phyloP scores from a whole-genome alignment of 176 grass and related monocot genomes.

The Hordeum vulgare region MorexV3_pseudomolecules_assembly NC_058524.1:28741140-28741639 shows the following conservation, averaged over 20 bases:
- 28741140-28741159: slow-evolving; percentile 96
- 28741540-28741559: too few relatives aligned
- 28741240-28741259: slow-evolving; percentile 89
- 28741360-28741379: slow-evolving; percentile 94
- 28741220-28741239: slow-evolving; percentile 89
- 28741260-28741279: slow-evolving; percentile 54
- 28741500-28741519: too few relatives aligned
- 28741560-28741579: too few relatives aligned
- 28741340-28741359: slow-evolving; percentile 16
- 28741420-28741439: neutral
- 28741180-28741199: slow-evolving; percentile 90
- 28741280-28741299: neutral
- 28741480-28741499: slow-evolving; percentile 47
- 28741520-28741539: too few relatives aligned
- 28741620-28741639: too few relatives aligned
- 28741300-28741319: neutral
- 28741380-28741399: slow-evolving; percentile 44
- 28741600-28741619: too few relatives aligned
- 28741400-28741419: slow-evolving; percentile 33
- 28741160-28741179: slow-evolving; percentile 71
- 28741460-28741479: neutral
- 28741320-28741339: neutral
- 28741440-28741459: neutral
- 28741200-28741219: slow-evolving; percentile 89
- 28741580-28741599: too few relatives aligned